Conservation (phyloP, 2,329 filamentous ascomycete genomes). For the Diaporthe sp. region DNA sequence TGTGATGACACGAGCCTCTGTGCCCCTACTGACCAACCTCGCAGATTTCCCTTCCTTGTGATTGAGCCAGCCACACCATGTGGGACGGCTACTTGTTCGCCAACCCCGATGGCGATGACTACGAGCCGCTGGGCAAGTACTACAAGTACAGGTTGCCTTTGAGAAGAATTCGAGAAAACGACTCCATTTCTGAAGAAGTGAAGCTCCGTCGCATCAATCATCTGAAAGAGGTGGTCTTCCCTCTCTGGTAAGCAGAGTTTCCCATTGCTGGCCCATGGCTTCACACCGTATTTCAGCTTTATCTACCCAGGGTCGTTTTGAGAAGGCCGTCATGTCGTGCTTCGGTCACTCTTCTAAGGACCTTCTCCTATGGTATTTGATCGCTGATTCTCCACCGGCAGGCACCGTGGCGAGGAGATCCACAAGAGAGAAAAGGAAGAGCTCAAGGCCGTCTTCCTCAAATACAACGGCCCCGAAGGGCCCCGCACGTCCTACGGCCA, state of each 20-base stretch:
- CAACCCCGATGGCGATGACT: not conserved
- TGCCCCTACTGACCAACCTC: not conserved
- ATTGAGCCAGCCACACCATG: not conserved
- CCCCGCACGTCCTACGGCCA: too few relatives aligned
- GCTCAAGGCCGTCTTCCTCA: not conserved
- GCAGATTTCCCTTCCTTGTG: not conserved
- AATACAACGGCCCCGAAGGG: not conserved
- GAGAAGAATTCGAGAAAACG: not conserved
- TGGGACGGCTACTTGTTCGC: too few relatives aligned
- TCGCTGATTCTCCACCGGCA: not conserved
- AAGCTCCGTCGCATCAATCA: not conserved
- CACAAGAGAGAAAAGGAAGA: not conserved
- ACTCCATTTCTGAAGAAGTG: not conserved
- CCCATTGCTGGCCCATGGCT: not conserved
- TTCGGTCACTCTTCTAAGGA: not conserved
- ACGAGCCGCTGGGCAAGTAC: not conserved
- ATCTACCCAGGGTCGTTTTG: not conserved
- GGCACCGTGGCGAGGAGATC: not conserved
- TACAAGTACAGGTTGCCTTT: rapidly evolving
- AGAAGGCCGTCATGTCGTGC: not conserved
- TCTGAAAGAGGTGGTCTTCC: not conserved
- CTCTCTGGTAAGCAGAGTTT: not conserved
- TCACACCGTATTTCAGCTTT: not conserved
- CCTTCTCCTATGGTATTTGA: not conserved
- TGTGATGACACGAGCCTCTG: not conserved